phyloP scores from a whole-genome alignment of 495 filamentous ascomycete genomes.

The Aspergillus hancockii region DNA sequence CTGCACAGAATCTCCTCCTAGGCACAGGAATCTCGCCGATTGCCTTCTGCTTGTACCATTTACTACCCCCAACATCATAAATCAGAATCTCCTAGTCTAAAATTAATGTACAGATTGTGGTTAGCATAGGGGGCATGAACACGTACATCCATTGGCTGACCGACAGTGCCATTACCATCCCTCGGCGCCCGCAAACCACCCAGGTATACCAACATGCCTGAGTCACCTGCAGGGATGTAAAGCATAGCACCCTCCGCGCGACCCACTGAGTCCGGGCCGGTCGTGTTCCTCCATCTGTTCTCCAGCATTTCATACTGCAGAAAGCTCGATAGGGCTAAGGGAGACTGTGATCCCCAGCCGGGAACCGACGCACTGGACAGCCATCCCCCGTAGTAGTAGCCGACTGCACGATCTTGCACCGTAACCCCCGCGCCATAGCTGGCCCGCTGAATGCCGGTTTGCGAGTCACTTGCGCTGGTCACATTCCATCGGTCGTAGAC shows the following conservation, averaged over 20 bases:
- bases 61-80: constrained; percentile 9
- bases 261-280: constrained; percentile 8
- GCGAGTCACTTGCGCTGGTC: not conserved
- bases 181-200: not conserved
- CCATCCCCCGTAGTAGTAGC: constrained; percentile 15
- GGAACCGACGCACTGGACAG: constrained; percentile 7
- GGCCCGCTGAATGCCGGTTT: constrained; percentile 9
- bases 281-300: constrained; percentile 9
- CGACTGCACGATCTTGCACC: constrained; percentile 3
- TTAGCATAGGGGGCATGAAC: not conserved
- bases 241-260: constrained; percentile 11
- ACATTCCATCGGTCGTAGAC: constrained; percentile 11
- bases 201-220: constrained; percentile 10
- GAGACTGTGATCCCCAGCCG: not conserved
- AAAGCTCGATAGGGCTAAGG: constrained; percentile 3
- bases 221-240: constrained; percentile 7
- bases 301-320: constrained; percentile 6
- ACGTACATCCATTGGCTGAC: constrained; percentile 7
- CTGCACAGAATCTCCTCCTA: constrained; percentile 10
- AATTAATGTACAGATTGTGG: not conserved
- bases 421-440: constrained; percentile 7
- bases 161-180: not conserved
- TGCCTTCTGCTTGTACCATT: constrained; percentile 16
- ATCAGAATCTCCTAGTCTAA: constrained; percentile 4
- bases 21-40: constrained; percentile 10